Evolutionary conservation across 176 grass and related monocot species (phyloP), one percentile per base, ranked within the genome.

Genomic region (Ensete glaucum): DNA sequence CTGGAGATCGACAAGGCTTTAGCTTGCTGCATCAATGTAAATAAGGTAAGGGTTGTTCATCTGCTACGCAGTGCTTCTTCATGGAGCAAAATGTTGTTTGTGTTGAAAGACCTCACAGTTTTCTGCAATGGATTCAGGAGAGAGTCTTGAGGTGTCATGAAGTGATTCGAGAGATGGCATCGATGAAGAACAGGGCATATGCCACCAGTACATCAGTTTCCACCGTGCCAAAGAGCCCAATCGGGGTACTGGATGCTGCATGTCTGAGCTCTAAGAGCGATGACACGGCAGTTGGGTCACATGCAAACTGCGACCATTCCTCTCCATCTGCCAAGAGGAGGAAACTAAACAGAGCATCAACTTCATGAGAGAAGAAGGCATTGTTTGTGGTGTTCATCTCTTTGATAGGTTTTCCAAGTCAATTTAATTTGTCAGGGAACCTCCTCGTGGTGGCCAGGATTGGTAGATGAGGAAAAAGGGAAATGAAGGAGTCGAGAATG

Each of bases 231-330:
- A 77, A 81, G 80, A 96, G 92, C 85, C 92, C 92, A 24, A 87
- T 85, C 75, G 92, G 79, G 34, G 89, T 96, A 67, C 76, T 96
- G 82, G 89, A 96, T 78, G 89, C 77, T 96, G 89, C 79, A 43
- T 43, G 34, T 43, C 80, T 87, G 56, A 95, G 91, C 76, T 87
- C 86, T 77, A 84, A 81, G 57, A 96, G 85, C 27, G 88, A 96
- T 77, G 88, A 87, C 81, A 78, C 76, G 82, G 67, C 78, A 72
- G 64, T n/a, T 83, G 82, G 86, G 52, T 91, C 86, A 78, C 57
- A 83, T 81, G 75, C 85, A 80, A 73, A 77, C 24, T 86, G 84
- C 62, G 71, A 87, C 82, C 77, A 74, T 51, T 79, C 67, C 81
- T 89, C 88, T 77, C 85, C 86, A 20, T 77, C 78, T 49, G 88